Base-by-base conservation (phyloP, 2,329 filamentous ascomycete genomes). In the Aspergillus arachidicola region DNA sequence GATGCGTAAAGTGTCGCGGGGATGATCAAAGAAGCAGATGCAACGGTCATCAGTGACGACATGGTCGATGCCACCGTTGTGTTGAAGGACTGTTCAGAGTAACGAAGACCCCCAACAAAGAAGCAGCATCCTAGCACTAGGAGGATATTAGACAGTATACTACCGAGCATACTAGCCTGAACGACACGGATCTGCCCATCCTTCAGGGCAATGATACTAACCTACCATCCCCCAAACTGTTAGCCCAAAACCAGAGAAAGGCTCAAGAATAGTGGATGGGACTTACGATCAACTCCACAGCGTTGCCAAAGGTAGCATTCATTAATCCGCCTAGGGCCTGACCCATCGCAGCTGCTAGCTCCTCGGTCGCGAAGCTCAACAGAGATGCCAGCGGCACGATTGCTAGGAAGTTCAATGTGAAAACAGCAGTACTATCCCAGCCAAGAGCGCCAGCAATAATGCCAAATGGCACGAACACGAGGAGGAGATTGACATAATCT, bases 81-180 rank as follows among this genome's bases (percentile, higher is more conserved):
- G 68, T 84, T 83, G 76, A 84, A 84, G 3, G 73, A 80, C 74
- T 94, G 91, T 76, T 94, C 89, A 51, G 85, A 84, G 79, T 89
- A 87, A 66, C 84, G 83, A 64, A 93, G 80, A 36, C 91, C 91
- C 60, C 91, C 91, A 60, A 91, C 85, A 68, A 93, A 82, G 81
- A 93, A 93, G 78, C 90, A 93, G 84, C 91, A 92, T 71, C 91
- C 90, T 75, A 93, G 85, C 54, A 93, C 94, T 26, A 98, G 87
- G 9, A 98, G 85, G 68, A 97, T 89, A 79, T 98, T 98, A 68
- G 94, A 97, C 45, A 98, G 84, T 71, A 98, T 96, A 73, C 92
- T 96, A 55, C 95, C 94, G 38, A 98, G 88, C 94, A 98, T 98
- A 67, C 93, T 96, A 23, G 94, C 91, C 81, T 98, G 95, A n/a